Base-by-base conservation (phyloP, 2,329 filamentous ascomycete species). In the Fusarium domesticum region DNA sequence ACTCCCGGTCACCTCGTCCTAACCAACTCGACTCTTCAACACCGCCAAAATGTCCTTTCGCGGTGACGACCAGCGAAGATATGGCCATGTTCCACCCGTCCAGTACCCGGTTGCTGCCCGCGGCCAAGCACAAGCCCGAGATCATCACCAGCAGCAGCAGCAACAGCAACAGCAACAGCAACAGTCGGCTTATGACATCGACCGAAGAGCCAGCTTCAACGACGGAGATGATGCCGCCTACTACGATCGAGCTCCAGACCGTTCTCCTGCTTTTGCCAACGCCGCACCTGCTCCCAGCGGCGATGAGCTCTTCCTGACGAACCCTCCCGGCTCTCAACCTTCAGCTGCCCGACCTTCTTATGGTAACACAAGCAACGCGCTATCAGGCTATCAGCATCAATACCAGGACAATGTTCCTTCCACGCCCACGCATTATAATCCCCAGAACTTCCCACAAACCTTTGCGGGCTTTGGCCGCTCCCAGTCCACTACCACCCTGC, bases 181-280 rank as follows among this genome's bases (percentile, higher is more conserved):
- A 34, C 68, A 69, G 47, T 47, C 59, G 35, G 65, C 69, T 47
- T 57, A 60, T 42, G 54, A 58, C 52, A 66, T 70, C 6, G 63
- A 53, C 23, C 76, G 86, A 54, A 77, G 81, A 53, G 77, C 80
- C 37, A 92, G 85, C 71, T 90, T 88, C 71, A 84, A 89, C 64
- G 81, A 77, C 54, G 87, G 85, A 53, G 88, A 93, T 64, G 87
- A 92, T 64, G 72, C 75, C 37, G 68, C 71, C 37, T 80, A 82
- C 55, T 74, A 78, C 56, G 62, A 57, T 28, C 63, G 61, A 39
- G 59, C 64, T 40, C 52, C 63, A 32, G 52, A 52, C 15, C 54
- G 52, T 42, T 48, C 52, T 19, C 48, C 60, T 23, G 47, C 46
- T 37, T 61, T 57, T 37, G 45, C 19, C 35, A 51, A 52, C 47